A percentile compares a stretch with the other conserved stretches of the same genome.
These are phyloP conservation scores for Botryobasidium botryosum DNA, from an alignment of 768 basidiomycete species.

Conservation along the genomic window DNA sequence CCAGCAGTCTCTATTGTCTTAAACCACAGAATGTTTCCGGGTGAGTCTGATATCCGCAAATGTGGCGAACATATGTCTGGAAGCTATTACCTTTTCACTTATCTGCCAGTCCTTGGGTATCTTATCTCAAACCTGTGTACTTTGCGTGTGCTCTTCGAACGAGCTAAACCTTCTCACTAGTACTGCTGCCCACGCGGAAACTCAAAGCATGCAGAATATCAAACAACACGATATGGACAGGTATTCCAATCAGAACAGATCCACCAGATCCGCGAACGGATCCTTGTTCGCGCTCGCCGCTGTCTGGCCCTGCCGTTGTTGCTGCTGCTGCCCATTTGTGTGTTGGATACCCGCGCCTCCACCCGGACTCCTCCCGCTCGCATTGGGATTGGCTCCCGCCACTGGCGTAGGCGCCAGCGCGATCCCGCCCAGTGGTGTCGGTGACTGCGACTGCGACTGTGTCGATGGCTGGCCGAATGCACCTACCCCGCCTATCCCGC, in stretches of 20 bases:
- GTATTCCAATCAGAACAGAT: conserved; percentile 53
- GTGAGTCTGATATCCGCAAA: too few relatives aligned
- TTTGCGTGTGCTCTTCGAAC: too few relatives aligned
- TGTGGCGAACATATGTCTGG: too few relatives aligned
- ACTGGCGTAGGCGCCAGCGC: conserved; percentile 12
- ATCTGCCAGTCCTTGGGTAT: too few relatives aligned
- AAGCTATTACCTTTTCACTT: too few relatives aligned
- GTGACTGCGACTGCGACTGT: not conserved
- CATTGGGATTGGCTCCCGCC: conserved; percentile 6
- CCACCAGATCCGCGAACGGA: conserved; percentile 70
- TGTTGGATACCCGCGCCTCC: conserved; percentile 9
- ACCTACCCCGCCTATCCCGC: not conserved
- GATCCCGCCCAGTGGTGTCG: conserved; percentile 10
- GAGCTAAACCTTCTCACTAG: too few relatives aligned
- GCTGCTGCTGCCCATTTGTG: conserved; percentile 14
- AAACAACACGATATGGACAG: too few relatives aligned
- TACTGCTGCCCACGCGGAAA: too few relatives aligned
- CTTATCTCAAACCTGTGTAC: too few relatives aligned
- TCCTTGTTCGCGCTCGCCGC: conserved; percentile 30
- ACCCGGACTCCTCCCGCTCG: conserved; percentile 3
- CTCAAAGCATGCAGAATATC: too few relatives aligned
- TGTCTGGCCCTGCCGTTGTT: conserved; percentile 8
- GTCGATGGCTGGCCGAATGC: not conserved
- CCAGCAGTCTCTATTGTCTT: too few relatives aligned
- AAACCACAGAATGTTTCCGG: too few relatives aligned